Percentiles rank a stretch among this genome's conserved stretches.
phyloP scores from a whole-genome alignment of 2,329 filamentous ascomycete genomes.

The Hansfordia pulvinata region DNA sequence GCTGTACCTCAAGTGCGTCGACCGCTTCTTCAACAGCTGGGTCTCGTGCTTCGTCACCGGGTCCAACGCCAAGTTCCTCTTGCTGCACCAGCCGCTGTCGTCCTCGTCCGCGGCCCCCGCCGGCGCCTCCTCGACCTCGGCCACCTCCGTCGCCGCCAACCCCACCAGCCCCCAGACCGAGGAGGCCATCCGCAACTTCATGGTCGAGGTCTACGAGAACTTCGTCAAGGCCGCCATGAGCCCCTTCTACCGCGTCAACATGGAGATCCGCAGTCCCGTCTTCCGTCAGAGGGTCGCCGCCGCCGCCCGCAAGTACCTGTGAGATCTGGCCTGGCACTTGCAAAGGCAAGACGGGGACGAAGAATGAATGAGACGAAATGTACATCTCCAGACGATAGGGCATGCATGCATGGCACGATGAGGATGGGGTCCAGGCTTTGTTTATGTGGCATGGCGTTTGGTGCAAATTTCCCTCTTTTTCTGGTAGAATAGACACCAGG shows the following conservation, averaged over 20 bases:
- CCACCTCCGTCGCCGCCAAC: conserved; percentile 67
- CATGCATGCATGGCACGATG: neutral
- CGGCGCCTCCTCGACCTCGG: conserved; percentile 32
- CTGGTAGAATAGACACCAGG: conserved; percentile 6
- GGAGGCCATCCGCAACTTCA: conserved; percentile 90
- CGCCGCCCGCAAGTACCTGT: conserved; percentile 87
- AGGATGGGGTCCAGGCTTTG: too few relatives aligned
- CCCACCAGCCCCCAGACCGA: conserved; percentile 83
- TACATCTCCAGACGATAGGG: neutral
- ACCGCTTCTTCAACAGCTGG: conserved; percentile 93
- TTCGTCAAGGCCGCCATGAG: conserved; percentile 98
- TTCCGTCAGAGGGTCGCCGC: conserved; percentile 73
- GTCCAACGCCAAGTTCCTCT: conserved; percentile 84
- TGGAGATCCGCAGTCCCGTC: conserved; percentile 73
- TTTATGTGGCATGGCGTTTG: conserved; percentile 1
- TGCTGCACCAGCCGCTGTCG: conserved; percentile 69
- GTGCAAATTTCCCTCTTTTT: too few relatives aligned
- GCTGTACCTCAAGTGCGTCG: conserved; percentile 93
- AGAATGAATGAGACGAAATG: conserved; percentile 1
- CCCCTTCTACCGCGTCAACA: conserved; percentile 81
- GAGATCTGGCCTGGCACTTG: too few relatives aligned
- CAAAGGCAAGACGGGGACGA: neutral
- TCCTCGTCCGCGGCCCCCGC: conserved; percentile 28
- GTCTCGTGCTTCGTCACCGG: conserved; percentile 91
- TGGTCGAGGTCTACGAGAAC: conserved; percentile 87